Conservation (phyloP, 345 rosid genomes). For the Syzygium oleosum region DNA sequence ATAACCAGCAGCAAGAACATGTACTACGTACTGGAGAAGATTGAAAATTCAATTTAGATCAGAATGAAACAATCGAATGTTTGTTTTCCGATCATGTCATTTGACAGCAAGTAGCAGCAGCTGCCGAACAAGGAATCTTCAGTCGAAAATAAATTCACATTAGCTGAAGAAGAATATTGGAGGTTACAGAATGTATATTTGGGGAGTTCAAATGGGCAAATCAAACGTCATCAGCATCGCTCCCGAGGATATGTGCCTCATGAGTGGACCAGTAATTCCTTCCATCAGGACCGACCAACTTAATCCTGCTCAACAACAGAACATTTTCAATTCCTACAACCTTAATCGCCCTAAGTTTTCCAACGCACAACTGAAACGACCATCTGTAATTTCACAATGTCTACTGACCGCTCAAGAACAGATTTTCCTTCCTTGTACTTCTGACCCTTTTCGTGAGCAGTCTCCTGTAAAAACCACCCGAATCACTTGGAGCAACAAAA, state of each 20-base stretch:
- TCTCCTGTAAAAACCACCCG: constrained; percentile 54
- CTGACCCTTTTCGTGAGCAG: constrained; percentile 79
- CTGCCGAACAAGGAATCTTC: constrained; percentile 8
- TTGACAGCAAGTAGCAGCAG: neutral
- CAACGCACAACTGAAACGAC: neutral
- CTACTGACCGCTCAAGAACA: constrained; percentile 53
- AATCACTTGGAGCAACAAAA: constrained; percentile 11
- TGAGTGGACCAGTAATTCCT: constrained; percentile 66
- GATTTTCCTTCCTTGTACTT: constrained; percentile 98
- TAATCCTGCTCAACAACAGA: constrained; percentile 54
- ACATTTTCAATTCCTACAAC: constrained; percentile 1
- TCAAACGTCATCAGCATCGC: constrained; percentile 93
- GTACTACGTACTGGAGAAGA: constrained; percentile 1
- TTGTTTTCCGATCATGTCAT: neutral
- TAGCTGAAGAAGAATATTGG: constrained; percentile 9
- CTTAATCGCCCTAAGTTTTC: neutral
- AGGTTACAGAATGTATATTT: constrained; percentile 34
- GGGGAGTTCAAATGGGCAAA: neutral
- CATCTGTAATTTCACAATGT: neutral
- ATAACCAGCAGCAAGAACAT: neutral
- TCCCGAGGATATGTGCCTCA: constrained; percentile 61
- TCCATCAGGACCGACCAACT: constrained; percentile 88
- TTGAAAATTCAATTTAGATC: neutral
- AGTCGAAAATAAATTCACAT: constrained; percentile 10
- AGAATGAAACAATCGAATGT: constrained; percentile 19